Conservation (phyloP, 441 rosid genomes). For the Erysimum pusillum region DNA sequence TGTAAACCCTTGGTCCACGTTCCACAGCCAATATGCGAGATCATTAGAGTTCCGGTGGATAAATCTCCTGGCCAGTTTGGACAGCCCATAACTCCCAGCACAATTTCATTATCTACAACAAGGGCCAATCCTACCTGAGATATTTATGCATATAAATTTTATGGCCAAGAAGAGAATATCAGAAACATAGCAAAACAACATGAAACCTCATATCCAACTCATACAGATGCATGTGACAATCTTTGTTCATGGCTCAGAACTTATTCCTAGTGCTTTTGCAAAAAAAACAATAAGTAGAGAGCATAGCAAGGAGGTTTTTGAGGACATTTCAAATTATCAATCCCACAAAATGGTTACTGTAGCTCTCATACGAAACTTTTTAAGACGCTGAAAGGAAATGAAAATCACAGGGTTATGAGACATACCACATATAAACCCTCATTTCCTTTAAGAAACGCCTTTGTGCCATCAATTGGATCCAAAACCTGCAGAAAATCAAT, state of each 20-base stretch:
- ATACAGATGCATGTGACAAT: neutral
- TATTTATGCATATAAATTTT: constrained; percentile 35
- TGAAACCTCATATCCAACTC: neutral
- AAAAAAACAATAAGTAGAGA: neutral
- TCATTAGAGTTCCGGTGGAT: constrained; percentile 64
- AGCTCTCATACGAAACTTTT: constrained; percentile 5
- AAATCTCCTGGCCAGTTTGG: constrained; percentile 74
- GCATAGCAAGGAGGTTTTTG: constrained; percentile 4
- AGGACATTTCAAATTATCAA: neutral
- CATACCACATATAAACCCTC: constrained; percentile 89
- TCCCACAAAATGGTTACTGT: neutral
- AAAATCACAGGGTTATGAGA: neutral
- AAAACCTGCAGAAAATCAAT: constrained; percentile 65
- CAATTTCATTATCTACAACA: constrained; percentile 81
- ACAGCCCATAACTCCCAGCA: constrained; percentile 86
- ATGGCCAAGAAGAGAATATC: constrained; percentile 35
- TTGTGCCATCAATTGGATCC: constrained; percentile 95
- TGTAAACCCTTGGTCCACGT: constrained; percentile 71
- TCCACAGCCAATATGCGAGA: constrained; percentile 83
- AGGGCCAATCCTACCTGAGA: constrained; percentile 89
- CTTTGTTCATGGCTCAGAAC: constrained; percentile 16
- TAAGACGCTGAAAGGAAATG: neutral
- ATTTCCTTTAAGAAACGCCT: constrained; percentile 79
- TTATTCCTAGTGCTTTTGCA: neutral
- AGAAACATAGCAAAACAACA: neutral